Conservation (phyloP, 2,329 filamentous ascomycete genomes). For the Aspergillus tubingensis region DNA sequence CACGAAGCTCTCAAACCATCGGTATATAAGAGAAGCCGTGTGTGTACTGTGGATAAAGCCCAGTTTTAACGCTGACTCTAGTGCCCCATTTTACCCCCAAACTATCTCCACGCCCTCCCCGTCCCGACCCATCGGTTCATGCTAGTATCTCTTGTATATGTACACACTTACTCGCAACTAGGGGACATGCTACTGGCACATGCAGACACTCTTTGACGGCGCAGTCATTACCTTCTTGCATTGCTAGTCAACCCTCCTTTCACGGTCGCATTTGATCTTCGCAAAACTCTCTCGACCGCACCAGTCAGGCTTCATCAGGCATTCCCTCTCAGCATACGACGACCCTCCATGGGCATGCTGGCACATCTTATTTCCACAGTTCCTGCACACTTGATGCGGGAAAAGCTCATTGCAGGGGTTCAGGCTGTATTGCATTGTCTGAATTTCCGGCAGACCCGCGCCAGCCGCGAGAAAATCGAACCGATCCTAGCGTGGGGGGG, state of each 20-base stretch:
- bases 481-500: not conserved
- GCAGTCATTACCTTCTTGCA: not conserved
- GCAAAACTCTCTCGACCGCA: not conserved
- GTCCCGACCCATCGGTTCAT: slow-evolving; percentile 1
- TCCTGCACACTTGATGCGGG: not conserved
- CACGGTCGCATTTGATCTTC: not conserved
- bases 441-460: slow-evolving; percentile 14
- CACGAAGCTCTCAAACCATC: not conserved
- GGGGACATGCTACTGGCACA: not conserved
- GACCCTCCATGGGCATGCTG: not conserved
- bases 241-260: not conserved
- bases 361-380: not conserved
- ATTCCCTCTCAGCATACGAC: not conserved
- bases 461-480: slow-evolving; percentile 18
- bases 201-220: not conserved
- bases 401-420: not conserved
- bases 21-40: not conserved
- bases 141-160: not conserved
- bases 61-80: not conserved
- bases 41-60: not conserved
- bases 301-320: not conserved
- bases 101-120: slow-evolving; percentile 1
- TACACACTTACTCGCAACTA: not conserved
- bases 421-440: not conserved
- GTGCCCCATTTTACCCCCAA: not conserved